Evolutionary conservation across 495 filamentous ascomycete genomes (phyloP).

Genomic region (Beverwykella pulmonaria): DNA sequence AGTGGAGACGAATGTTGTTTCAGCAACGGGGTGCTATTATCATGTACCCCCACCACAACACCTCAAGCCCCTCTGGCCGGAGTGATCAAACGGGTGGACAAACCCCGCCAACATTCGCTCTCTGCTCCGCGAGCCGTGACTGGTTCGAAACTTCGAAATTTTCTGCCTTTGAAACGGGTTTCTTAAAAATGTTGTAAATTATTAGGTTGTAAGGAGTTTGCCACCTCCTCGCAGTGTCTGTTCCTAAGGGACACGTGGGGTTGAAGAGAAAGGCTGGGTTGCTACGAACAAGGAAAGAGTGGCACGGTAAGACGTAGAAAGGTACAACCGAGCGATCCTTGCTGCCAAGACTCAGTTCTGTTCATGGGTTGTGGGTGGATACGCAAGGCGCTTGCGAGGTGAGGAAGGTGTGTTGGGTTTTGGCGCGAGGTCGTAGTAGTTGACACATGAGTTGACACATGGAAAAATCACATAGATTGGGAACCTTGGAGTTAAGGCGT

Average conservation of each 20-base stretch:
- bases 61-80: not conserved
- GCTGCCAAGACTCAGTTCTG: not conserved
- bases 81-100: not conserved
- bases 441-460: not conserved
- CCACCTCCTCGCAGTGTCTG: not conserved
- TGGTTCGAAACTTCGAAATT: not conserved
- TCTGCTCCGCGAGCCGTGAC: not conserved
- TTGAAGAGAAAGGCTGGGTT: not conserved
- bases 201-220: not conserved
- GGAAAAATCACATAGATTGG: too few species aligned
- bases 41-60: too few species aligned
- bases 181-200: too few species aligned
- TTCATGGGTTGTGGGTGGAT: not conserved
- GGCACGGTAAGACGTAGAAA: too few species aligned
- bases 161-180: not conserved
- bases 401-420: not conserved
- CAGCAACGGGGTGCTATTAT: too few species aligned
- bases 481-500: too few species aligned
- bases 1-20: too few species aligned
- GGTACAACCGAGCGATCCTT: not conserved
- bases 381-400: not conserved
- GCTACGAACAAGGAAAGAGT: not conserved
- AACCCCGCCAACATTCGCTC: not conserved
- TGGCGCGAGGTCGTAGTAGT: not conserved
- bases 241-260: not conserved